Conservation (phyloP, 2,329 filamentous ascomycete species). For the Apiospora pterosperma region DNA sequence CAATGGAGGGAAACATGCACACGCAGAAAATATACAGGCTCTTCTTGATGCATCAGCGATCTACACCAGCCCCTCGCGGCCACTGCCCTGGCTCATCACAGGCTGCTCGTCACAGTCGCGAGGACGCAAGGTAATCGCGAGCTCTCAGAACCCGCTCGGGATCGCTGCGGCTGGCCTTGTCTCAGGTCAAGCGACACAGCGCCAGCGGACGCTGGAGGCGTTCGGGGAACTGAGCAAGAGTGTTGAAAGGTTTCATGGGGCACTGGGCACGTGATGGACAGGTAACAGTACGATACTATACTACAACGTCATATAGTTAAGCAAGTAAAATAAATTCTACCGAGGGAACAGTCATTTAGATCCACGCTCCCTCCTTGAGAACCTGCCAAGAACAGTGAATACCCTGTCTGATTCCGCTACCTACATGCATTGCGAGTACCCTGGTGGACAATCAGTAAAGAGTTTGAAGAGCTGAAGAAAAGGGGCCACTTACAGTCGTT, state of each 20-base stretch:
- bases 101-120: slow-evolving; percentile 41
- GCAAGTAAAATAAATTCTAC: not conserved
- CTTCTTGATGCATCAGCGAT: not conserved
- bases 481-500: slow-evolving; percentile 5
- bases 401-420: not conserved
- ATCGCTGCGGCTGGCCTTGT: slow-evolving; percentile 34
- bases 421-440: slow-evolving; percentile 3
- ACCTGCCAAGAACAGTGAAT: no score
- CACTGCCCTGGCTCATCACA: slow-evolving; percentile 43
- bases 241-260: not conserved
- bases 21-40: not conserved
- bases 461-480: not conserved
- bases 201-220: slow-evolving; percentile 30
- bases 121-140: slow-evolving; percentile 47
- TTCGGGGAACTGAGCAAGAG: slow-evolving; percentile 30
- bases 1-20: not conserved
- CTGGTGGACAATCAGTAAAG: not conserved
- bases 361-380: not conserved
- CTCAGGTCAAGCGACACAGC: slow-evolving; percentile 25
- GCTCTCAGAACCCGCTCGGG: slow-evolving; percentile 41
- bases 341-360: not conserved
- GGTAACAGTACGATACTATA: no score
- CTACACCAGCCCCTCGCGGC: slow-evolving; percentile 19
- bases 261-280: no score
- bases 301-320: no score